Base-by-base conservation (phyloP, 2,329 filamentous ascomycete genomes). In the Penicillium sp. region DNA sequence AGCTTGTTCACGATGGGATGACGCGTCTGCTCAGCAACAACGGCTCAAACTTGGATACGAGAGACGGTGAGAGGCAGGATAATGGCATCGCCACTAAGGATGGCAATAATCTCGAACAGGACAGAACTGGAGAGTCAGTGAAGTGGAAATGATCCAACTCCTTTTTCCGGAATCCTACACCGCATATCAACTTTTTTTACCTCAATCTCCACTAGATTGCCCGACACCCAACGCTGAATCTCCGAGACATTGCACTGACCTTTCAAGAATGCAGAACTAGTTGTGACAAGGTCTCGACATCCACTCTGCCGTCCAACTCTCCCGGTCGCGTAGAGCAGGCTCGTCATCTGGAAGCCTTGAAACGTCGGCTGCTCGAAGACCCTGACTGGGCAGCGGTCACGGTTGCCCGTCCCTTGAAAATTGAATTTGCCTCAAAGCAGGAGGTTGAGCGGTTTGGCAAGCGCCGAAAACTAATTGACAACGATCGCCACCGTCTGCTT, bases 311-410 rank as follows among this genome's bases (percentile, higher is more conserved):
- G 28, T 42, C 27, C n/a, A 42, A 28, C 25, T 46, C 36, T 24
- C 18, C 37, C 34, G 13, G 27, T 9, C 40, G 47, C 1, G 25
- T 41, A 8, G 28, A 37, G 34, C 24, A 5, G 41, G 25, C 9
- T 18, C 49, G 36, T 33, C 51, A 46, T 18, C 35, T 69, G 41
- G 62, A 61, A 12, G 13, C 43, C 5, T 51, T 70, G 32, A 69
- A 66, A 39, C 64, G 53, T 9, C 59, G 58, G 28, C 58, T 72
- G 1, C 63, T 72, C 5, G 49, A 65, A 43, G 60, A 61, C 38
- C 44, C 57, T 5, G 69, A 73, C 47, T 72, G 69, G 70, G 68
- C 63, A n/a, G 59, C 57, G 3, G 51, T 72, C 9, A 63, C 64
- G 8, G 56, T 56, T 4, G 51, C 64, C 9, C 65, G 65, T 35